Conservation (phyloP, 2,329 filamentous ascomycete genomes). For the Zarea fungicola region DNA sequence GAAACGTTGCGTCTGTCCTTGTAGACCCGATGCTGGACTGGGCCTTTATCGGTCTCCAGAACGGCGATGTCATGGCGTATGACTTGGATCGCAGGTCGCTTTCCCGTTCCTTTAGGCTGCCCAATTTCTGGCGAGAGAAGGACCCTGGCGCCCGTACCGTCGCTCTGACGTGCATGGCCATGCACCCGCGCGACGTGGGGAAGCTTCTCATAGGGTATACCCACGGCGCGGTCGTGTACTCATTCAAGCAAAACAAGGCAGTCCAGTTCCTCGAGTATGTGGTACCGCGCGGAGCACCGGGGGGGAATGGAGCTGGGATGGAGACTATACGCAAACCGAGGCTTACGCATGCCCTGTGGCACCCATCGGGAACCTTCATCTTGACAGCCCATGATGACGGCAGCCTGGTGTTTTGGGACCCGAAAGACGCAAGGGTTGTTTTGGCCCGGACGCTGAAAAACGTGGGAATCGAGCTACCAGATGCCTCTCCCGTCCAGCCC, state of each 20-base stretch:
- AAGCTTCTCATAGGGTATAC: slow-evolving; percentile 87
- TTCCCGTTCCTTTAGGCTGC: slow-evolving; percentile 67
- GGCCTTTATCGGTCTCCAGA: slow-evolving; percentile 77
- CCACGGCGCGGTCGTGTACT: slow-evolving; percentile 83
- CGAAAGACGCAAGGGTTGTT: slow-evolving; percentile 78
- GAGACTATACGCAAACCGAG: slow-evolving; percentile 63
- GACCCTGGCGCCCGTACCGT: slow-evolving; percentile 59
- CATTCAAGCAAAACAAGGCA: slow-evolving; percentile 84
- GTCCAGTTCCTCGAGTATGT: slow-evolving; percentile 79
- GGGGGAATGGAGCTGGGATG: slow-evolving; percentile 63
- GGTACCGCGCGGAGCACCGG: slow-evolving; percentile 74
- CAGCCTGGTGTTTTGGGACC: slow-evolving; percentile 90
- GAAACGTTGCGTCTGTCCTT: slow-evolving; percentile 65
- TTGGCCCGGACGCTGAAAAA: slow-evolving; percentile 77
- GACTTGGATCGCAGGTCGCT: slow-evolving; percentile 79
- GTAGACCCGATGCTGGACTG: slow-evolving; percentile 92
- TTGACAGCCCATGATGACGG: slow-evolving; percentile 85
- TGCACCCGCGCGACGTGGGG: slow-evolving; percentile 90
- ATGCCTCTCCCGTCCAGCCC: slow-evolving; percentile 44
- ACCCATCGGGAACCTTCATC: slow-evolving; percentile 88
- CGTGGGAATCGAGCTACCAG: slow-evolving; percentile 65
- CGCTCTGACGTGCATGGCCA: slow-evolving; percentile 68
- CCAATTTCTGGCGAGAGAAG: slow-evolving; percentile 77
- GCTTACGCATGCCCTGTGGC: slow-evolving; percentile 83
- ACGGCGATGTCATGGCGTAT: slow-evolving; percentile 84